Conservation (phyloP, 176 grass and related monocot genomes). For the Hordeum vulgare region MorexV3_pseudomolecules_assembly NC_058524.1:622170380-622170879, state of each 20-base stretch:
- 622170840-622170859: too few species aligned
- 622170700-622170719: too few species aligned
- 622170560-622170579: background rate
- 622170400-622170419: constrained; percentile 24
- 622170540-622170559: constrained; percentile 11
- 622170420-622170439: background rate
- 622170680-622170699: too few species aligned
- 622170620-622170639: constrained; percentile 14
- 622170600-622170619: constrained; percentile 17
- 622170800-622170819: too few species aligned
- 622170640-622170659: constrained; percentile 20
- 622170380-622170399: constrained; percentile 8
- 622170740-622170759: too few species aligned
- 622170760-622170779: too few species aligned
- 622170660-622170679: too few species aligned
- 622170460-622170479: background rate
- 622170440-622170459: background rate
- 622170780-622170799: too few species aligned
- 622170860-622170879: too few species aligned
- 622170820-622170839: too few species aligned
- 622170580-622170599: constrained; percentile 18
- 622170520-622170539: constrained; percentile 31
- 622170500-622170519: background rate
- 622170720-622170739: too few species aligned
- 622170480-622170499: background rate